Base-by-base conservation (phyloP, 2,329 filamentous ascomycete species). In the Ceratocystis huliohia region DNA sequence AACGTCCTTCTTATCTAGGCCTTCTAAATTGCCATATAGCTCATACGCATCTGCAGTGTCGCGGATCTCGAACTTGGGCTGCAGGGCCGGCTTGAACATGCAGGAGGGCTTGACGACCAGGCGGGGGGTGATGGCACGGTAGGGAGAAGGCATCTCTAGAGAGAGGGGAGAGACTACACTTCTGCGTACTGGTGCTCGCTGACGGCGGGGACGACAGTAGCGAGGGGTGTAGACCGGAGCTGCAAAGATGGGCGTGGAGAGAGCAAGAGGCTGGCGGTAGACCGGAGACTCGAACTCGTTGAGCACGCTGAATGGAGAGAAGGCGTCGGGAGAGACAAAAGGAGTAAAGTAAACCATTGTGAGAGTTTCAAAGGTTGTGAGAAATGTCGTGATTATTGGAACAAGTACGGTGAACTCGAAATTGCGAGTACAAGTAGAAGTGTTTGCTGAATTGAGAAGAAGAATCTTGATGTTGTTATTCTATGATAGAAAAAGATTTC, bases 21-120 rank as follows among this genome's bases (percentile, higher is more conserved):
- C 87, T 0, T 86, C 85, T 3, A 89, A 81, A 74, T 89, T 86
- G 71, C 86, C 87, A 71, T 88, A 83, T 17, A 89, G 82, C 75
- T 88, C 83, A 73, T 88, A 89, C 67, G 75, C 72, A 15, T 81
- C 75, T 69, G 81, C 80, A n/a, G 79, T 80, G 75, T 89, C 87
- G 73, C 80, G 82, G 69, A 88, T 78, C 70, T 89, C 86, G 73
- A 89, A 89, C 73, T 53, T 67, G 50, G 63, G 66, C 69, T 65
- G 67, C 53, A 66, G 68, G 10, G 56, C 56, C 13, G 28, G 56
- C 56, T 37, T 59, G 56, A 15, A 25, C 13, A 25, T 30, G 15
- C 4, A n/a, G 5, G 56, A n/a, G 13, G 56, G 7, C 56, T 59
- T 59, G 10, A 37, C 28, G 2, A n/a, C 28, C 8, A n/a, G 28